phyloP scores from a whole-genome alignment of 441 rosid species.

The Populus tomentosa region DNA sequence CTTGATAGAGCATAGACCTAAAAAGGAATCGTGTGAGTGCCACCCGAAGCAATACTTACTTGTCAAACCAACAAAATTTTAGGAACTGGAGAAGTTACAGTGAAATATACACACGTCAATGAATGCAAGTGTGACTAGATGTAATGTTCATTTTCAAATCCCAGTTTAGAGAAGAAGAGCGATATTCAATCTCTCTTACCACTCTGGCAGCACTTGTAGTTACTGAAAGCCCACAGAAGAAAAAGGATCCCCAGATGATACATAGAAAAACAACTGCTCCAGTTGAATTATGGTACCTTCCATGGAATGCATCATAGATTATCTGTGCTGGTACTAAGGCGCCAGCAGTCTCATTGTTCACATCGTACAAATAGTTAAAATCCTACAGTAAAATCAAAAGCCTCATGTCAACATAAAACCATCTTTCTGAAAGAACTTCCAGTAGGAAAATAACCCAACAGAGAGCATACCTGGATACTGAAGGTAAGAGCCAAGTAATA shows the following conservation, averaged over 20 bases:
- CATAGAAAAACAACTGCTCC: conserved; percentile 52
- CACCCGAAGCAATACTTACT: background rate
- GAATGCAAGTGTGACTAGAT: background rate
- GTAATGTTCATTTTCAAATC: background rate
- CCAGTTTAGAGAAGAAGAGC: background rate
- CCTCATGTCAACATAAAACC: too few relatives aligned
- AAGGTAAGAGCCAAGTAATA: conserved; percentile 55
- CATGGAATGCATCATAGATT: conserved; percentile 54
- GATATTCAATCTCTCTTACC: conserved; percentile 22
- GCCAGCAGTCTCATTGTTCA: conserved; percentile 55
- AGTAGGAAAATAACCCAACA: background rate
- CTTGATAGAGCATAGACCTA: conserved; percentile 60
- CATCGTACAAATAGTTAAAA: conserved; percentile 38
- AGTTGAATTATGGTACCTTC: conserved; percentile 46
- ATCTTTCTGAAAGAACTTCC: background rate
- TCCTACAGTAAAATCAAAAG: conserved; percentile 27
- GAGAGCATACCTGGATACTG: conserved; percentile 44
- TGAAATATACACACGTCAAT: background rate
- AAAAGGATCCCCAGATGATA: conserved; percentile 67
- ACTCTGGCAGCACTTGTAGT: conserved; percentile 66
- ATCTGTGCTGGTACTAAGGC: conserved; percentile 58
- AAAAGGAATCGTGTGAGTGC: background rate
- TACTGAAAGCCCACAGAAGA: conserved; percentile 60
- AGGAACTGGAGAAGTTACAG: background rate
- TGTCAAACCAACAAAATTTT: too few relatives aligned